phyloP scores from a whole-genome alignment of 805 yeast genomes.

The Yamadazyma sp. region DNA sequence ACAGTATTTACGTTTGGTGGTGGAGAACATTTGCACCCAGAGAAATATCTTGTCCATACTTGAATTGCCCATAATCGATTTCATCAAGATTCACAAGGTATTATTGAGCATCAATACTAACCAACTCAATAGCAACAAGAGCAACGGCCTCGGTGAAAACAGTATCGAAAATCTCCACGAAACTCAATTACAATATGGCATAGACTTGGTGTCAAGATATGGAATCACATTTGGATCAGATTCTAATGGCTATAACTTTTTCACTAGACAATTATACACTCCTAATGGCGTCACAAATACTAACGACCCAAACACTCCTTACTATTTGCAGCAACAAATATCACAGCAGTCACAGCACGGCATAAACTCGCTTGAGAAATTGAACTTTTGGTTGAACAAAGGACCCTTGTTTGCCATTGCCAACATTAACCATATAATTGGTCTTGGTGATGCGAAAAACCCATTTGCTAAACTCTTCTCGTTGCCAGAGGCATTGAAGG shows the following conservation, averaged over 20 bases:
- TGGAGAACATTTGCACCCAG: conserved; percentile 74
- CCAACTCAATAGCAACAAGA: conserved; percentile 8
- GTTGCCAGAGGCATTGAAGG: conserved; percentile 68
- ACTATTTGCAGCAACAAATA: conserved; percentile 27
- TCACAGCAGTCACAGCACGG: conserved; percentile 19
- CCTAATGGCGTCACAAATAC: conserved; percentile 28
- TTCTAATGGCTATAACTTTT: conserved; percentile 61
- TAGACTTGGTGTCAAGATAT: conserved; percentile 62
- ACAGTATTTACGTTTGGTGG: conserved; percentile 73
- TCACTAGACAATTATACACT: conserved; percentile 44
- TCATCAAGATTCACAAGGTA: conserved; percentile 67
- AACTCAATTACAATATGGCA: conserved; percentile 52
- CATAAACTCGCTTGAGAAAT: conserved; percentile 43
- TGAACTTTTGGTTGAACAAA: conserved; percentile 74
- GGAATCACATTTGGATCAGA: conserved; percentile 69
- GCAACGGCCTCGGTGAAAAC: conserved; percentile 13
- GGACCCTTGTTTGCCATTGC: conserved; percentile 75
- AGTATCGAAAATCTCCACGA: conserved; percentile 33
- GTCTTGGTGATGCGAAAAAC: conserved; percentile 73
- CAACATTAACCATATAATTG: conserved; percentile 70
- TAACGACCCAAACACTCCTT: conserved; percentile 35
- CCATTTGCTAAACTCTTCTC: conserved; percentile 77
- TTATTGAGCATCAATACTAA: conserved; percentile 52
- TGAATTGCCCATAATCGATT: conserved; percentile 60
- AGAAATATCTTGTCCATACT: conserved; percentile 57